phyloP scores from a whole-genome alignment of 73 alveolate genomes.

The Paramecium bursaria region DNA sequence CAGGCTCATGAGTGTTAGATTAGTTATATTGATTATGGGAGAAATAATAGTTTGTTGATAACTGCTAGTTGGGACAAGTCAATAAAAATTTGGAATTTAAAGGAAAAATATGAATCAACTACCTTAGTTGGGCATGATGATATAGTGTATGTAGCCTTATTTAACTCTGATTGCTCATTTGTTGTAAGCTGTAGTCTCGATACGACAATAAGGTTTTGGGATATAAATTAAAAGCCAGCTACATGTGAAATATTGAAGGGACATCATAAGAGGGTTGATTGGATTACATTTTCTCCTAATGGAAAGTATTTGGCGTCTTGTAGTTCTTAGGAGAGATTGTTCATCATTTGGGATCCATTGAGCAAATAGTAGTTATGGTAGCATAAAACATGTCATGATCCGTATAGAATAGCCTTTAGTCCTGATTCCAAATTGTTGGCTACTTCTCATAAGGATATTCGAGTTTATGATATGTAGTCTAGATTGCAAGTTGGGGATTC shows the following conservation, averaged over 20 bases:
- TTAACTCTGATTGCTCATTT: not conserved
- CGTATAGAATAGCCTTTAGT: not conserved
- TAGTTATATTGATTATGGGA: slow-evolving; percentile 2
- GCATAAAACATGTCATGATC: slow-evolving; percentile 33
- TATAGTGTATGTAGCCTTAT: slow-evolving; percentile 6
- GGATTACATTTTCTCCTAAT: not conserved
- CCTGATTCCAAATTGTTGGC: slow-evolving; percentile 52
- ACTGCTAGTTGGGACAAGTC: slow-evolving; percentile 43
- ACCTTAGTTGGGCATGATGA: slow-evolving; percentile 17
- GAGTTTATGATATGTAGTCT: slow-evolving; percentile 25
- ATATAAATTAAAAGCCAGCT: not conserved
- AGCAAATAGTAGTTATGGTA: slow-evolving; percentile 21
- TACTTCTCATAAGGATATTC: slow-evolving; percentile 6
- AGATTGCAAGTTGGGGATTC: slow-evolving; percentile 10
- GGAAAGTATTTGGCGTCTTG: slow-evolving; percentile 4
- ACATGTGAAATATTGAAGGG: not conserved
- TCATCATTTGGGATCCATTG: not conserved
- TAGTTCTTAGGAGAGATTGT: not conserved
- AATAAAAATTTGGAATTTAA: slow-evolving; percentile 8
- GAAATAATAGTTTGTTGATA: not conserved
- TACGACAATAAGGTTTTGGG: slow-evolving; percentile 34
- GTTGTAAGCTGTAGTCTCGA: slow-evolving; percentile 45
- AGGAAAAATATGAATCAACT: not conserved
- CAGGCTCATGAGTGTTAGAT: slow-evolving; percentile 14
- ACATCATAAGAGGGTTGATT: slow-evolving; percentile 12